Evolutionary conservation across 768 basidiomycete species (phyloP).

Genomic region (Russula emetica): DNA sequence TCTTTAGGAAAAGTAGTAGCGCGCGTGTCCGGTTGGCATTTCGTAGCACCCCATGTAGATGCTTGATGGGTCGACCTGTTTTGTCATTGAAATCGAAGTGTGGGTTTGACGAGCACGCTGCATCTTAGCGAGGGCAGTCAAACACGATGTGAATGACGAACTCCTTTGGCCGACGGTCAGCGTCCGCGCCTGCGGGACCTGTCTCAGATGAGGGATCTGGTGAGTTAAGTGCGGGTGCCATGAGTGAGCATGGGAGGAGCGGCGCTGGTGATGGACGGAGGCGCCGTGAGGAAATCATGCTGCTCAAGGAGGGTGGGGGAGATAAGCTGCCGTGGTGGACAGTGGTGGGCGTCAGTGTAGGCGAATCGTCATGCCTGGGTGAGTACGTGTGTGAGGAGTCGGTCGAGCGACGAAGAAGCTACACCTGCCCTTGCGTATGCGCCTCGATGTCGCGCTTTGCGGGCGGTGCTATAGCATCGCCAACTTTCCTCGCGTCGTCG

Average conservation of each 20-base stretch:
- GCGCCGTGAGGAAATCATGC: not conserved
- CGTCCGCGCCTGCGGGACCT: conserved; percentile 9
- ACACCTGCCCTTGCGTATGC: conserved; percentile 39
- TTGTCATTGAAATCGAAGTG: too few relatives aligned
- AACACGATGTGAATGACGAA: too few relatives aligned
- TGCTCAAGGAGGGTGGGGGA: conserved; percentile 19
- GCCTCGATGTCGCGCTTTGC: conserved; percentile 44
- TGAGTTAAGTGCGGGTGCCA: conserved; percentile 21
- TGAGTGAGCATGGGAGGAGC: conserved; percentile 27
- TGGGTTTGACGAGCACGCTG: too few relatives aligned
- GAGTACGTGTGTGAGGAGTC: conserved; percentile 54
- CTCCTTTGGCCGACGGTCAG: conserved; percentile 27
- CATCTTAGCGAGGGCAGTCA: too few relatives aligned
- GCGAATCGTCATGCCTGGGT: conserved; percentile 46
- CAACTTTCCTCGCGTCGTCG: not conserved
- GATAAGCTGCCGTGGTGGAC: conserved; percentile 34
- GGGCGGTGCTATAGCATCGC: not conserved
- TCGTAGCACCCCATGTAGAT: too few relatives aligned
- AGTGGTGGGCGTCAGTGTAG: conserved; percentile 30
- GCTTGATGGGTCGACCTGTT: too few relatives aligned
- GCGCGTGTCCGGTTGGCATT: too few relatives aligned
- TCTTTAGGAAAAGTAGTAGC: too few relatives aligned
- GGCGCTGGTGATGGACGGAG: conserved; percentile 31
- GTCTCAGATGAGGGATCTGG: conserved; percentile 19
- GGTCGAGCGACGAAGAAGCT: conserved; percentile 37